These are phyloP conservation scores for Malbranchea zuffiana DNA, from an alignment of 2,329 filamentous ascomycete genomes.

Conservation along the genomic window DNA sequence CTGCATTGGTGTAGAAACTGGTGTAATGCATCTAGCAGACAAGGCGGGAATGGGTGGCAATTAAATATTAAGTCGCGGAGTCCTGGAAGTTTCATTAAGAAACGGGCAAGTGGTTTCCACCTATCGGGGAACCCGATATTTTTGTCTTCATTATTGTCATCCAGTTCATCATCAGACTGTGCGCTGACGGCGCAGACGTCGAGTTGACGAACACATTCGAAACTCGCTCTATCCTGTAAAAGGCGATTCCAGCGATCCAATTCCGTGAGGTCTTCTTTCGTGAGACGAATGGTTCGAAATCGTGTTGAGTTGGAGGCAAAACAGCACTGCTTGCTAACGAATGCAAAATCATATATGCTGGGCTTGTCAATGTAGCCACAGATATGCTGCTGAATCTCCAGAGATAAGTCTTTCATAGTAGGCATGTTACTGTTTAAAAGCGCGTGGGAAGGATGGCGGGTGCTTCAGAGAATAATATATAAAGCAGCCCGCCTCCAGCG, in stretches of 20 bases:
- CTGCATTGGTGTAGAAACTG: conserved; percentile 1
- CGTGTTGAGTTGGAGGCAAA: conserved; percentile 2
- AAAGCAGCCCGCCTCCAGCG: too few relatives aligned
- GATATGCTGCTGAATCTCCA: conserved; percentile 6
- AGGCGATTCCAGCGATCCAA: neutral
- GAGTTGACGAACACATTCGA: conserved; percentile 3
- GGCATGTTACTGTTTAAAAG: too few relatives aligned
- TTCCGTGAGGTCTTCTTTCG: neutral
- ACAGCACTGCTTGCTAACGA: conserved; percentile 1
- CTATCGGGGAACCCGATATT: too few relatives aligned
- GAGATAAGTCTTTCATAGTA: neutral
- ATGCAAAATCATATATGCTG: conserved; percentile 1
- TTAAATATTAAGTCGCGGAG: conserved; percentile 1
- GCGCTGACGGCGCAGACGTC: conserved; percentile 1
- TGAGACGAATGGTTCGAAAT: neutral
- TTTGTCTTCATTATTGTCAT: neutral
- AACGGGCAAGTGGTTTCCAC: conserved; percentile 3
- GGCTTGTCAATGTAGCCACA: conserved; percentile 3
- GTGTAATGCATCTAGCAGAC: conserved; percentile 1
- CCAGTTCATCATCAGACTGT: conserved; percentile 1
- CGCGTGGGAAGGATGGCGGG: too few relatives aligned
- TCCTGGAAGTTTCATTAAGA: conserved; percentile 1
- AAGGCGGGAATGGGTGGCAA: conserved; percentile 4
- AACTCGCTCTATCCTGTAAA: neutral
- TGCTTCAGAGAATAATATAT: too few relatives aligned